These are phyloP conservation scores for Puccinia triticina DNA, from an alignment of 1,284 basidiomycete genomes.

Conservation along the genomic window DNA sequence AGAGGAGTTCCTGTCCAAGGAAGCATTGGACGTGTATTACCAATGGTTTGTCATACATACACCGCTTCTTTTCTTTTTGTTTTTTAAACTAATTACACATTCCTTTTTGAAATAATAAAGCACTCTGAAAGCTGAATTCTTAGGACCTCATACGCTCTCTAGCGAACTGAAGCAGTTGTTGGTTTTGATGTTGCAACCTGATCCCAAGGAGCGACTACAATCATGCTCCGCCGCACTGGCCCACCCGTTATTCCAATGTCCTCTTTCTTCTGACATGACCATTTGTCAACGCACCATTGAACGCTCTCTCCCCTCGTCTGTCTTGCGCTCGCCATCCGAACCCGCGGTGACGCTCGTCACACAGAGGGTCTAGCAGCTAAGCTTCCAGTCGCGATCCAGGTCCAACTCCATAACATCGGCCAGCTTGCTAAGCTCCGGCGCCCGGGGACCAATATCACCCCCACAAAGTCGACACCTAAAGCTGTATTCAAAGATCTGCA, in stretches of 20 bases:
- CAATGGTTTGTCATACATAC: conserved; percentile 61
- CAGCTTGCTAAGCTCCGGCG: not conserved
- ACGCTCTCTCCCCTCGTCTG: not conserved
- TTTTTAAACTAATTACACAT: conserved; percentile 52
- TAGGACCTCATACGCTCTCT: conserved; percentile 32
- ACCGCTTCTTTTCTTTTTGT: not conserved
- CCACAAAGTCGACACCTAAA: not conserved
- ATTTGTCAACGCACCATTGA: not conserved
- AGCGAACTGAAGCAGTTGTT: conserved; percentile 67
- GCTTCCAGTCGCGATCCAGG: not conserved
- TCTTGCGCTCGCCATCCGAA: conserved; percentile 11
- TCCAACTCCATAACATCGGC: not conserved
- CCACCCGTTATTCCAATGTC: conserved; percentile 69
- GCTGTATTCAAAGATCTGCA: not conserved
- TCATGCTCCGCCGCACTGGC: conserved; percentile 69
- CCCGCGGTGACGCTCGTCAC: not conserved
- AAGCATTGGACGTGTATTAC: conserved; percentile 81
- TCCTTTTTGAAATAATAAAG: not conserved
- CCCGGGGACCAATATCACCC: not conserved
- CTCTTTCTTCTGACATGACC: conserved; percentile 12
- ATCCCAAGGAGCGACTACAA: conserved; percentile 69
- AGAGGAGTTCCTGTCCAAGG: conserved; percentile 76
- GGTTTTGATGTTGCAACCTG: conserved; percentile 74
- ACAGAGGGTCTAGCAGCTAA: not conserved
- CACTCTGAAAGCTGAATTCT: conserved; percentile 33